phyloP scores from a whole-genome alignment of 2,329 filamentous ascomycete species.

The Colletotrichum brevisporum region DNA sequence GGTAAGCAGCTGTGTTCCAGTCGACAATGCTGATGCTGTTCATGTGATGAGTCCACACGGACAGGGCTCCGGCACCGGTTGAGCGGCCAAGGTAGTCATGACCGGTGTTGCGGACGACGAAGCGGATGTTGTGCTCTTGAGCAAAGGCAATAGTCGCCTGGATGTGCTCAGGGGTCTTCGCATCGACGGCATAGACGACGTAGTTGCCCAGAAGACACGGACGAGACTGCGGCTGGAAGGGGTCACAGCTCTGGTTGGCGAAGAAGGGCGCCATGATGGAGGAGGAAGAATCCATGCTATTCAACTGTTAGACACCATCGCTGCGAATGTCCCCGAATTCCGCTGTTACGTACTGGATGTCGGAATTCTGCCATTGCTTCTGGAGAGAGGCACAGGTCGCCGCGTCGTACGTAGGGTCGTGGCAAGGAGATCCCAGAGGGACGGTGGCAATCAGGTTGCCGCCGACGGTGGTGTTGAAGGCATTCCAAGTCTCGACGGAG shows the following conservation, averaged over 20 bases:
- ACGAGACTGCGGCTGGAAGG: slow-evolving; percentile 53
- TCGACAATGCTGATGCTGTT: slow-evolving; percentile 51
- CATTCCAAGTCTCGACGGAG: slow-evolving; percentile 54
- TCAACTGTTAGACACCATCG: neutral
- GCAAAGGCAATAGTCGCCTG: slow-evolving; percentile 50
- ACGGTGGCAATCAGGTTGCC: slow-evolving; percentile 63
- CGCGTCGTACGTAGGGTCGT: slow-evolving; percentile 60
- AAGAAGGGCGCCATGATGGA: slow-evolving; percentile 57
- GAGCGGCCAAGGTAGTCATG: slow-evolving; percentile 68
- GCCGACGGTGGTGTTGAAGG: slow-evolving; percentile 63
- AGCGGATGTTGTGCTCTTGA: slow-evolving; percentile 58
- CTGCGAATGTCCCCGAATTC: neutral
- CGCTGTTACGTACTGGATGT: slow-evolving; percentile 57
- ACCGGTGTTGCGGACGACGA: slow-evolving; percentile 67
- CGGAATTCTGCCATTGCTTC: slow-evolving; percentile 59
- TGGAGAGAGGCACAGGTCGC: slow-evolving; percentile 58
- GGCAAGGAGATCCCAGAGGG: slow-evolving; percentile 62
- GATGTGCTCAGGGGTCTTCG: slow-evolving; percentile 49
- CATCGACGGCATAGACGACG: slow-evolving; percentile 56
- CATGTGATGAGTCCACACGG: slow-evolving; percentile 63
- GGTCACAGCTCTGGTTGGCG: slow-evolving; percentile 58
- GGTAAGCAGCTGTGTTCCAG: slow-evolving; percentile 47
- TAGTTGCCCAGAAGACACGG: slow-evolving; percentile 62
- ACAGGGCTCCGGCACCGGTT: slow-evolving; percentile 64
- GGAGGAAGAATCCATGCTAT: slow-evolving; percentile 53